phyloP scores from a whole-genome alignment of 441 rosid genomes.

The Kokia cookei region DNA sequence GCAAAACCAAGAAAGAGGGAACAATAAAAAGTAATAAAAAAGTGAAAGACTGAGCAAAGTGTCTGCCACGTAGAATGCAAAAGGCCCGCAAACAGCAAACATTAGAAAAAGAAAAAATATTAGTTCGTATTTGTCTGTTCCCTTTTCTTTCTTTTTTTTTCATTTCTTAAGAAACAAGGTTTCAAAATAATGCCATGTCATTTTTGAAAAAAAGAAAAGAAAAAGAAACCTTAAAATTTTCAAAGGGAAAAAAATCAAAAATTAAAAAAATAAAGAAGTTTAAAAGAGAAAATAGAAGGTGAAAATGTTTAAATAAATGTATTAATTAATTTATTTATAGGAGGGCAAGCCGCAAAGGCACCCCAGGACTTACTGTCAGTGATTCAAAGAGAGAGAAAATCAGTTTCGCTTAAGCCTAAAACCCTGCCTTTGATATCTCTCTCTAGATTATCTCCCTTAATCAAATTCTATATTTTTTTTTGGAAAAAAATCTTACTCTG shows the following conservation, averaged over 20 bases:
- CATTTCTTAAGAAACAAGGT: background rate
- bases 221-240: background rate
- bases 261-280: background rate
- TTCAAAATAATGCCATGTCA: background rate
- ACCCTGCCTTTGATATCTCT: constrained; percentile 20
- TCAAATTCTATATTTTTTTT: background rate
- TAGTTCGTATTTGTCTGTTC: background rate
- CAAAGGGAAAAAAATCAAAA: background rate
- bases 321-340: background rate
- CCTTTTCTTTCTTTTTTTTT: background rate
- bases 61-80: background rate
- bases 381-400: constrained; percentile 18
- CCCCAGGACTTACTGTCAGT: constrained; percentile 39
- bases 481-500: background rate
- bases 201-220: background rate
- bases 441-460: constrained; percentile 5
- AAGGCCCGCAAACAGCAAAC: background rate
- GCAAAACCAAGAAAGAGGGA: background rate
- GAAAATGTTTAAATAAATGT: background rate
- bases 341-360: constrained; percentile 20
- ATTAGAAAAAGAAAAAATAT: background rate
- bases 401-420: constrained; percentile 22
- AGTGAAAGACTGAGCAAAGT: background rate
- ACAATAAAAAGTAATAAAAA: background rate
- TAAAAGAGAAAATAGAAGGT: background rate